These are phyloP conservation scores for Cladosporium sp. DNA, from an alignment of 2,329 filamentous ascomycete genomes.

Conservation along the genomic window DNA sequence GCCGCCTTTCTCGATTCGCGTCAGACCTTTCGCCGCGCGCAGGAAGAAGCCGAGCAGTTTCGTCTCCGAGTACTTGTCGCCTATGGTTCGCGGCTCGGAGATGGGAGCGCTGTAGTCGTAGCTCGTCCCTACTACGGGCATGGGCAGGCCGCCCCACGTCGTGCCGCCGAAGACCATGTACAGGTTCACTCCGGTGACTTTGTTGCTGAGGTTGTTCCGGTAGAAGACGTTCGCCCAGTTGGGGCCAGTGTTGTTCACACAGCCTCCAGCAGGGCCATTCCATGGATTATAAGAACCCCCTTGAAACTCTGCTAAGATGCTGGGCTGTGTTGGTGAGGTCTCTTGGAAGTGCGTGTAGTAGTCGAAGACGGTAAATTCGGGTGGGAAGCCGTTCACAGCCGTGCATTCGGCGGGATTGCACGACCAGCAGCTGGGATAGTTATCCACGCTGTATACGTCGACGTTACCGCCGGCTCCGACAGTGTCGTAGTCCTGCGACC, in stretches of 20 bases:
- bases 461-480: constrained; percentile 54
- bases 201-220: constrained; percentile 57
- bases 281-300: constrained; percentile 60
- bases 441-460: constrained; percentile 51
- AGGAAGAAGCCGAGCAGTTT: constrained; percentile 60
- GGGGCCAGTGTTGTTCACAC: constrained; percentile 50
- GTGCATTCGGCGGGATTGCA: constrained; percentile 60
- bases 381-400: constrained; percentile 55
- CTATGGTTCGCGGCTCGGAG: constrained; percentile 54
- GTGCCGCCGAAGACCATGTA: constrained; percentile 66
- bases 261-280: constrained; percentile 57
- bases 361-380: constrained; percentile 50
- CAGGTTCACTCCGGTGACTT: constrained; percentile 56
- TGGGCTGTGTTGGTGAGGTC: constrained; percentile 43
- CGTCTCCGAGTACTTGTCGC: constrained; percentile 59
- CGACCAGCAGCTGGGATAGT: constrained; percentile 56
- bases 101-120: constrained; percentile 64
- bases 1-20: constrained; percentile 48
- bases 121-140: constrained; percentile 55
- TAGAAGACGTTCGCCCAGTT: constrained; percentile 64
- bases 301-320: constrained; percentile 58
- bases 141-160: constrained; percentile 58
- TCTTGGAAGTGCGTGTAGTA: constrained; percentile 47
- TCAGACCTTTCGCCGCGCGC: constrained; percentile 53
- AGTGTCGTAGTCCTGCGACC: constrained; percentile 54